Evolutionary conservation across 208 protist species (phyloP), one percentile per base, ranked within the genome.

Genomic region (Crithidia expoeki): DNA sequence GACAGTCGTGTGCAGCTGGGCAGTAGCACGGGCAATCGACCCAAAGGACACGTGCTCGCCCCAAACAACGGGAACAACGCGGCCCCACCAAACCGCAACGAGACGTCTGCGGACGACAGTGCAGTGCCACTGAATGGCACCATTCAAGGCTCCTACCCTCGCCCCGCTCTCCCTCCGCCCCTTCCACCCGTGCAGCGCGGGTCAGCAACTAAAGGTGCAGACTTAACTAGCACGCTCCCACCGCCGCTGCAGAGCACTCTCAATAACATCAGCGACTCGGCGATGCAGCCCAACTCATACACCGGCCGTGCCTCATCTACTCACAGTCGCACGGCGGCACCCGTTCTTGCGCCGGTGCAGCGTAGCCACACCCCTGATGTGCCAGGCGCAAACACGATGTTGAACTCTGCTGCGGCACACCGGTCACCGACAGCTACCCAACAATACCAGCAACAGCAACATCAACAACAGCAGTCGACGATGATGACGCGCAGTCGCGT

Each of bases 141-240:
- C 28, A 65, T 66, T 7, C 56, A 77, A 16, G 72, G 55, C 23
- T 32, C 62, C 56, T 79, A 71, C 71, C 63, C 50, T 6, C 71
- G 74, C 28, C 72, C 75, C 4, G 38, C 75, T 11, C 67, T 70
- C 14, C 69, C 77, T 17, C 71, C 70, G 11, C 61, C 67, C 1
- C 72, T 68, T 30, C 70, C 79, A 44, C 74, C 70, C 5, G 68
- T 78, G 47, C 72, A 74, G 17, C 79, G 79, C 23, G 64, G 74
- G 34, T 66, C 68, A n/a, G 60, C 68, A 19, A 1, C 14, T 34
- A 12, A 19, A 44, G 47, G 12, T 12, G 25, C 55, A 0, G 25
- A 50, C 10, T 63, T 36, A 55, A 32, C 50, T 21, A 49, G 59
- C 28, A 61, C 46, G 16, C 4, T 68, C 17, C 47, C 23, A 38